Evolutionary conservation across 2,329 filamentous ascomycete species (phyloP).

Genomic region (Coniella lustricola): DNA sequence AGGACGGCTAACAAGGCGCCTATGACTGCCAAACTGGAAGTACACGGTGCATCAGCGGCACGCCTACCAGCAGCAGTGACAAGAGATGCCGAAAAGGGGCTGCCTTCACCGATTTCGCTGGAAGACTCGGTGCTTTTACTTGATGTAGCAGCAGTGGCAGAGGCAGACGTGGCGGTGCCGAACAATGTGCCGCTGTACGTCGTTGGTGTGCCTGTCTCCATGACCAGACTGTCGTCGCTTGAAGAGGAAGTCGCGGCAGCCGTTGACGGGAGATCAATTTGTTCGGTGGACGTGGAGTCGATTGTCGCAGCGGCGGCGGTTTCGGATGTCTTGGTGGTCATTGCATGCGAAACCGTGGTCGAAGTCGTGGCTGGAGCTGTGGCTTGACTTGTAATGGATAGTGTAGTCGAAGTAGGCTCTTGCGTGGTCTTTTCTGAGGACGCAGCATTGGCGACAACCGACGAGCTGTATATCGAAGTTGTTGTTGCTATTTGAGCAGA

Average conservation of each 20-base stretch:
- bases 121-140: neutral
- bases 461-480: no score
- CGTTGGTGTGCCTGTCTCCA: slow-evolving; percentile 6
- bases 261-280: neutral
- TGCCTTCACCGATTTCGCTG: slow-evolving; percentile 5
- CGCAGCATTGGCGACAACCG: no score
- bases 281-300: neutral
- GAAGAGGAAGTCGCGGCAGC: neutral
- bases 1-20: neutral
- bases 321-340: neutral
- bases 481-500: no score
- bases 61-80: neutral
- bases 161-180: slow-evolving; percentile 5
- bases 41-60: neutral
- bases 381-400: no score
- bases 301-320: neutral
- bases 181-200: neutral
- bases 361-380: no score
- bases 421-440: no score
- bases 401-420: no score
- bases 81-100: slow-evolving; percentile 5
- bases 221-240: slow-evolving; percentile 8
- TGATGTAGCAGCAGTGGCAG: neutral
- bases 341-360: neutral
- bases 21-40: neutral